Base-by-base conservation (phyloP, 495 filamentous ascomycete species). In the Aspergillus coremiiformis region DNA sequence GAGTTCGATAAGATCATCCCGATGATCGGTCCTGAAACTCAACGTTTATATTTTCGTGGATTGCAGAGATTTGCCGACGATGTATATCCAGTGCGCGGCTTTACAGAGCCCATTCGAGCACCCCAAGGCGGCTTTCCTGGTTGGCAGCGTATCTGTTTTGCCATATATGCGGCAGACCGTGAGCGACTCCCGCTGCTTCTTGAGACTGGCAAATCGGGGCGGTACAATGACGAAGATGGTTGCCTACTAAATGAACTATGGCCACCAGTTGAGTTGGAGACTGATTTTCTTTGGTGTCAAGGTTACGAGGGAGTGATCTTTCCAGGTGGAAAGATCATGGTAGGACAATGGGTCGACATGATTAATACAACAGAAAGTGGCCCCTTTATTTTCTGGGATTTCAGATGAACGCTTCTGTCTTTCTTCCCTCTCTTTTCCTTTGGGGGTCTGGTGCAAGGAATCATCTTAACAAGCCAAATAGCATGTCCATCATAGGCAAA, bases 381-480 rank as follows among this genome's bases (percentile, higher is more conserved):
- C 1, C 79, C 77, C 5, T 82, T 81, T 51, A 74, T 82, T 37
- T 77, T 76, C 47, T 82, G 78, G 79, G 73, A 72, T 33, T 14
- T 62, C 14, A 53, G 48, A 47, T 32, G n/a, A n/a, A n/a, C n/a
- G 6, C 26, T 30, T n/a, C 41, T 19, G 29, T 43, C 30, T 30
- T 1, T 27, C 6, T 27, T 6, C 27, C 21, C 5, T 26, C 27
- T 14, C 41, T 43, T 5, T 43, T 43, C 10, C 17, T 14, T 24
- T 21, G 2, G 41, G 23, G 11, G n/a, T n/a, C n/a, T n/a, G n/a
- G n/a, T n/a, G n/a, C n/a, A n/a, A n/a, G n/a, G n/a, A n/a, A 29
- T 12, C 23, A 17, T 17, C 5, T 14, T n/a, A 35, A 12, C 32
- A 35, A 35, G 32, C 32, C 32, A 10, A 5, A 35, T 35, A n/a